A percentile compares a stretch with the other conserved stretches of the same genome.
phyloP scores from a whole-genome alignment of 441 rosid species.

The Brassica balearica region DNA sequence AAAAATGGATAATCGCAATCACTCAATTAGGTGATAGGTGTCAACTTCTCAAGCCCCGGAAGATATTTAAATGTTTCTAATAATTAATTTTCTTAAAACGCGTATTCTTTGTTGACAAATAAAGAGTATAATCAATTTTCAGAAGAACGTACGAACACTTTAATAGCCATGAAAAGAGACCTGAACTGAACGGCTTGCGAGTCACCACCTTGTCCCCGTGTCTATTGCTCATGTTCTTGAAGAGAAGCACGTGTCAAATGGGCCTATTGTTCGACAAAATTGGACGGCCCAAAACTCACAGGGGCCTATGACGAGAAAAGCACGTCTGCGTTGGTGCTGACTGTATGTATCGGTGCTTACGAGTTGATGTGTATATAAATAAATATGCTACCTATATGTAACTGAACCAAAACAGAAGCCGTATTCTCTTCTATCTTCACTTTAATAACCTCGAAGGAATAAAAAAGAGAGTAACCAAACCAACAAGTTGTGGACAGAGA shows the following conservation, averaged over 20 bases:
- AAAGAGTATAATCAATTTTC: slow-evolving; percentile 10
- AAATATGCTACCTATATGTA: neutral
- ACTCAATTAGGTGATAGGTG: slow-evolving; percentile 15
- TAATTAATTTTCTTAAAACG: neutral
- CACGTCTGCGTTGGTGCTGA: slow-evolving; percentile 35
- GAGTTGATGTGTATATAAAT: slow-evolving; percentile 18
- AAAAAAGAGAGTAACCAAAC: slow-evolving; percentile 13
- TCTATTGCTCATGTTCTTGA: neutral
- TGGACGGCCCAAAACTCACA: slow-evolving; percentile 21
- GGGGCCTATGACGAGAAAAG: slow-evolving; percentile 28
- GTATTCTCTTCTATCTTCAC: slow-evolving; percentile 24
- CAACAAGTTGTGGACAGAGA: neutral
- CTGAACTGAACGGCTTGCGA: slow-evolving; percentile 25
- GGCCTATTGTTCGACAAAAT: slow-evolving; percentile 12
- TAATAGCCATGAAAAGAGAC: slow-evolving; percentile 30
- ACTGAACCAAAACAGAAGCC: slow-evolving; percentile 28
- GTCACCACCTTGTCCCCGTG: slow-evolving; percentile 31
- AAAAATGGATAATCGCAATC: slow-evolving; percentile 30
- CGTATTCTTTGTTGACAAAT: slow-evolving; percentile 8
- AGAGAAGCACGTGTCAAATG: slow-evolving; percentile 29
- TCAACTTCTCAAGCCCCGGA: slow-evolving; percentile 15
- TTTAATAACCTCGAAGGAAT: slow-evolving; percentile 28
- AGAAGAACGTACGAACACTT: slow-evolving; percentile 22
- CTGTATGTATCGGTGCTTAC: slow-evolving; percentile 1
- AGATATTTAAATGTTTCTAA: neutral